phyloP scores from a whole-genome alignment of 2,329 filamentous ascomycete species.

The Lecanicillium sp. region DNA sequence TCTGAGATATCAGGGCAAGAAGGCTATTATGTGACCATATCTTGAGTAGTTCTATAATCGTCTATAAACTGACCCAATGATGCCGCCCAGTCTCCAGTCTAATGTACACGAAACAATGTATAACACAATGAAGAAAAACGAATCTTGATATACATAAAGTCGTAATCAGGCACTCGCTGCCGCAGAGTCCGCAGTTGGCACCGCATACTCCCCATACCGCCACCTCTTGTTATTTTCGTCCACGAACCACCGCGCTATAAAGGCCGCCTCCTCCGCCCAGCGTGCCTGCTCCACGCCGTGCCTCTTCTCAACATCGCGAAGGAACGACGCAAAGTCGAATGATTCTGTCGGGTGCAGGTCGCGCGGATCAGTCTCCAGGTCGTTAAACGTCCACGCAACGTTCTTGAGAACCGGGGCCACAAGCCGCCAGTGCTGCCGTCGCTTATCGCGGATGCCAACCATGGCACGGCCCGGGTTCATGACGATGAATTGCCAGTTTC shows the following conservation, averaged over 20 bases:
- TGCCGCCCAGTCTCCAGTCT: too few relatives aligned
- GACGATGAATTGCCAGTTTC: slow-evolving; percentile 18
- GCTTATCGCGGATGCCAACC: slow-evolving; percentile 14
- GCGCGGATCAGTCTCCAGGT: slow-evolving; percentile 5
- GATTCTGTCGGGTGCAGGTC: slow-evolving; percentile 6
- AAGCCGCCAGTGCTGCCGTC: slow-evolving; percentile 14
- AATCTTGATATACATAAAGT: too few relatives aligned
- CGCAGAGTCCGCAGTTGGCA: too few relatives aligned
- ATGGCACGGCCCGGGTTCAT: slow-evolving; percentile 18
- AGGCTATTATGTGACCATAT: too few relatives aligned
- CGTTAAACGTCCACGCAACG: slow-evolving; percentile 7
- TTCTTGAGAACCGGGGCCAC: slow-evolving; percentile 18
- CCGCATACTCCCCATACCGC: slow-evolving; percentile 17
- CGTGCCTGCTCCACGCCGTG: neutral
- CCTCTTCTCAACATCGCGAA: neutral
- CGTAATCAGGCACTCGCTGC: too few relatives aligned
- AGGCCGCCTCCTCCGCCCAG: slow-evolving; percentile 20
- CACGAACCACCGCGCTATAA: slow-evolving; percentile 25
- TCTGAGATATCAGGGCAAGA: too few relatives aligned
- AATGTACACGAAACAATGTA: too few relatives aligned
- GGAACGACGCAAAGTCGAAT: slow-evolving; percentile 2
- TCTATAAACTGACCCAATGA: too few relatives aligned
- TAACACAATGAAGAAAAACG: too few relatives aligned
- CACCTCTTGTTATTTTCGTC: slow-evolving; percentile 28
- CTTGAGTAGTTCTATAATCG: too few relatives aligned